These are phyloP conservation scores for Basipetospora chlamydospora DNA, from an alignment of 2,329 filamentous ascomycete species.

Conservation along the genomic window DNA sequence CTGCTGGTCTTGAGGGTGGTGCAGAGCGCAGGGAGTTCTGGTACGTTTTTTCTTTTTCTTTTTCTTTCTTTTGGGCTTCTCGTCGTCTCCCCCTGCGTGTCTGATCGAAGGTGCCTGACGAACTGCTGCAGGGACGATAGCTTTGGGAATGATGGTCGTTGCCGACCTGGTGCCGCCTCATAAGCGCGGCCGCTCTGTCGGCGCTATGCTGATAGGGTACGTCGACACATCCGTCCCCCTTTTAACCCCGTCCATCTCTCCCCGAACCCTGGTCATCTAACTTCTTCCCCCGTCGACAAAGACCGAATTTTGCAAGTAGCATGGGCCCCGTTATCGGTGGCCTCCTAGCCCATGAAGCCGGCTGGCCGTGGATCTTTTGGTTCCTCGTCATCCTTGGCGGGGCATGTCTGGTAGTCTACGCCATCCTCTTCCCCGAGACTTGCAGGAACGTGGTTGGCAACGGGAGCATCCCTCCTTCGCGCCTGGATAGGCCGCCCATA, in stretches of 20 bases:
- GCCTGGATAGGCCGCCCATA: too few relatives aligned
- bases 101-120: too few relatives aligned
- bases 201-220: neutral
- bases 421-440: neutral
- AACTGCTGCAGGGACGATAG: neutral
- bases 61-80: too few relatives aligned
- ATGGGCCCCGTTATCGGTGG: slow-evolving; percentile 6
- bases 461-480: too few relatives aligned
- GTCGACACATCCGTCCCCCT: too few relatives aligned
- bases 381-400: slow-evolving; percentile 1
- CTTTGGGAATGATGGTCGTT: neutral
- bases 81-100: too few relatives aligned
- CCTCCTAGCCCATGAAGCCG: slow-evolving; percentile 1
- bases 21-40: slow-evolving; percentile 31
- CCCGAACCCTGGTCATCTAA: too few relatives aligned
- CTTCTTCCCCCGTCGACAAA: too few relatives aligned
- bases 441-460: too few relatives aligned
- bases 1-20: slow-evolving; percentile 32
- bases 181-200: neutral
- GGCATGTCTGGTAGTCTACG: neutral
- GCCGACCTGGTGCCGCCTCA: neutral
- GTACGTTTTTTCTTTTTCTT: neutral
- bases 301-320: too few relatives aligned
- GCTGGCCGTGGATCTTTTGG: slow-evolving; percentile 3
- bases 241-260: too few relatives aligned